Percentiles rank a stretch among this genome's conserved stretches.
phyloP scores from a whole-genome alignment of 192 early-diverging fungal species.

The Dissophora ornata region DNA sequence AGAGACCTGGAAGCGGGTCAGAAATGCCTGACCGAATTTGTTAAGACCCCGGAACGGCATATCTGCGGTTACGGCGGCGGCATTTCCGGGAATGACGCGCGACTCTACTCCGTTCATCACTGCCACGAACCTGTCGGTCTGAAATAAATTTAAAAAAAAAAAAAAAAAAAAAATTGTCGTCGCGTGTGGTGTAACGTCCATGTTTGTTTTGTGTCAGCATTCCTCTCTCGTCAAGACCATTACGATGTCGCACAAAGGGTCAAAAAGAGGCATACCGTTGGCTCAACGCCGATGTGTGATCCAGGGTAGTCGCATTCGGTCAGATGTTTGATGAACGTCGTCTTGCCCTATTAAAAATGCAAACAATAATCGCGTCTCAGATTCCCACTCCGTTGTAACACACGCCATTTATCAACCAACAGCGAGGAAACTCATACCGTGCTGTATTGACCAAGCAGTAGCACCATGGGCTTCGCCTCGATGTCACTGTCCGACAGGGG shows the following conservation, averaged over 20 bases:
- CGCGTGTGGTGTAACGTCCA: too few species aligned
- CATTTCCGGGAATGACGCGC: conserved; percentile 87
- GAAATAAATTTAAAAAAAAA: too few species aligned
- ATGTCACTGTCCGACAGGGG: conserved; percentile 86
- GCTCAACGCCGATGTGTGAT: conserved; percentile 87
- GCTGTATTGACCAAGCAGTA: conserved; percentile 90
- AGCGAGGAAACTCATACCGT: conserved; percentile 59
- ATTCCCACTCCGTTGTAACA: too few species aligned
- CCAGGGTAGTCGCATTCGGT: conserved; percentile 85
- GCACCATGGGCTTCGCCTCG: conserved; percentile 86
- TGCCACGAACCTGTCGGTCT: conserved; percentile 88
- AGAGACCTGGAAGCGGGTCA: conserved; percentile 88
- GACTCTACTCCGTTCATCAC: conserved; percentile 81
- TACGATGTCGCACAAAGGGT: background rate
- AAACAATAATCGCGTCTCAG: too few species aligned
- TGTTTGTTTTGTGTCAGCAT: too few species aligned
- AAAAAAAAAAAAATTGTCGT: conserved; percentile 16
- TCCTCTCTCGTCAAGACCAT: too few species aligned
- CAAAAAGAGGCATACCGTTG: conserved; percentile 60
- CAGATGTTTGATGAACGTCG: conserved; percentile 84
- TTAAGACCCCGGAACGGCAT: conserved; percentile 86
- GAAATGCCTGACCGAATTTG: conserved; percentile 82
- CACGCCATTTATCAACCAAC: too few species aligned
- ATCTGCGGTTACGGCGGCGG: conserved; percentile 84
- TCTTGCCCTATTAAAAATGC: conserved; percentile 70